Conservation (phyloP, 2,329 filamentous ascomycete species). For the Talaromyces pinophilus region DNA sequence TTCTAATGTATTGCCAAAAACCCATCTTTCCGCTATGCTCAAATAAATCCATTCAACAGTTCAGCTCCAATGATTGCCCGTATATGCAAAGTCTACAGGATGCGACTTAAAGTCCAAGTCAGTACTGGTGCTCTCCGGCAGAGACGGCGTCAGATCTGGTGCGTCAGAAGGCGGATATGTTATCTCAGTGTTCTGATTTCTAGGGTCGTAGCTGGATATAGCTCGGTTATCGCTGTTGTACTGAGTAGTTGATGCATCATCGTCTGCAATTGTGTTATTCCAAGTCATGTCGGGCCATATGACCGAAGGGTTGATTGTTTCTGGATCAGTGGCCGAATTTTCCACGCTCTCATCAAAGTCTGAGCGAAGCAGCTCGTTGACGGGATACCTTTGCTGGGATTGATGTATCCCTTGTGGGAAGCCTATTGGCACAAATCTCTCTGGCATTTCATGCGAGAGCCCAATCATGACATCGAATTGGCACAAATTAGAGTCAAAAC, state of each 20-base stretch:
- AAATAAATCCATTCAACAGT: not conserved
- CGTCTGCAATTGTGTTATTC: not conserved
- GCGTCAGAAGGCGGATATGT: not conserved
- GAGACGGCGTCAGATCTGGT: not conserved
- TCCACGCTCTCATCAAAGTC: conserved; percentile 9
- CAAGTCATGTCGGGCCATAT: not conserved
- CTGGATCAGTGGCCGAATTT: not conserved
- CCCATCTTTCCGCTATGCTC: not conserved
- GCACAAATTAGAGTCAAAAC: conserved; percentile 1
- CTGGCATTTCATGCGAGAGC: not conserved
- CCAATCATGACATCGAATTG: conserved; percentile 19
- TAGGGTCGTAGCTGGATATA: not conserved
- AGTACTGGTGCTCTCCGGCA: too few relatives aligned
- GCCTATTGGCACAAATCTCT: not conserved
- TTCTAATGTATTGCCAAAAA: not conserved
- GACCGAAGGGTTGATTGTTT: conserved; percentile 10
- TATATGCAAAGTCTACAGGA: not conserved
- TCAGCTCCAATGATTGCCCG: not conserved
- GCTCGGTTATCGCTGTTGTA: not conserved
- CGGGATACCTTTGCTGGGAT: not conserved
- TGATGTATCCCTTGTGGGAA: not conserved
- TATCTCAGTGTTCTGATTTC: not conserved
- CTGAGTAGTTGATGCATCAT: not conserved
- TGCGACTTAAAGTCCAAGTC: not conserved
- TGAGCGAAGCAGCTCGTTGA: conserved; percentile 16